phyloP scores from a whole-genome alignment of 2,329 filamentous ascomycete genomes.

The Sporothrix pallida region DNA sequence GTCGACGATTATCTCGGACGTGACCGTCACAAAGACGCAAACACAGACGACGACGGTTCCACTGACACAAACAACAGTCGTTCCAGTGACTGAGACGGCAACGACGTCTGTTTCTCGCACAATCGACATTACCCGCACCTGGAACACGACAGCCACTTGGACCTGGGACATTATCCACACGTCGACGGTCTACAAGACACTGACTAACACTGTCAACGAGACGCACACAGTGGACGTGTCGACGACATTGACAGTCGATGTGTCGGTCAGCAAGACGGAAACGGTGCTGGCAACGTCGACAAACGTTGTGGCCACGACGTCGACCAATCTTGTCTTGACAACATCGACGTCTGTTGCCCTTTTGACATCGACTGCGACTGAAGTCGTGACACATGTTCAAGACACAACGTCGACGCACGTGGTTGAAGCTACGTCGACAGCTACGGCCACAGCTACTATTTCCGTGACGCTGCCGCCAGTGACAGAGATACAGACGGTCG shows the following conservation, averaged over 20 bases:
- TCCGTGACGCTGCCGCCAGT: not conserved
- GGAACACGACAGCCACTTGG: not conserved
- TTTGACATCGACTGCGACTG: not conserved
- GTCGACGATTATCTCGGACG: conserved; percentile 10
- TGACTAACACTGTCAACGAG: conserved; percentile 14
- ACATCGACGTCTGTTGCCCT: not conserved
- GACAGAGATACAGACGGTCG: not conserved
- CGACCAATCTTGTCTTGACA: not conserved
- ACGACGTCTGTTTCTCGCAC: not conserved
- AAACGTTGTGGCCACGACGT: not conserved
- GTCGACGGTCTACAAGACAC: conserved; percentile 29
- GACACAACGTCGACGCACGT: conserved; percentile 21
- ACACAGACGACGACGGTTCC: not conserved
- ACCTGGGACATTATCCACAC: conserved; percentile 14
- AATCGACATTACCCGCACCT: not conserved
- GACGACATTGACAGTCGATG: not conserved
- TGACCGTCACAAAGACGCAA: conserved; percentile 26
- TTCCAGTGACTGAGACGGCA: conserved; percentile 1
- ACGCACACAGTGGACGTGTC: conserved; percentile 26
- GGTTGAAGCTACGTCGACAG: not conserved
- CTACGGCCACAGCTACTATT: not conserved
- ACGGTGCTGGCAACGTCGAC: conserved; percentile 3
- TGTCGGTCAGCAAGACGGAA: not conserved
- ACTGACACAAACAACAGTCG: not conserved
- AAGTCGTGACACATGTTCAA: conserved; percentile 5